phyloP scores from a whole-genome alignment of 768 basidiomycete genomes.

The Lactifluus pinguis region DNA sequence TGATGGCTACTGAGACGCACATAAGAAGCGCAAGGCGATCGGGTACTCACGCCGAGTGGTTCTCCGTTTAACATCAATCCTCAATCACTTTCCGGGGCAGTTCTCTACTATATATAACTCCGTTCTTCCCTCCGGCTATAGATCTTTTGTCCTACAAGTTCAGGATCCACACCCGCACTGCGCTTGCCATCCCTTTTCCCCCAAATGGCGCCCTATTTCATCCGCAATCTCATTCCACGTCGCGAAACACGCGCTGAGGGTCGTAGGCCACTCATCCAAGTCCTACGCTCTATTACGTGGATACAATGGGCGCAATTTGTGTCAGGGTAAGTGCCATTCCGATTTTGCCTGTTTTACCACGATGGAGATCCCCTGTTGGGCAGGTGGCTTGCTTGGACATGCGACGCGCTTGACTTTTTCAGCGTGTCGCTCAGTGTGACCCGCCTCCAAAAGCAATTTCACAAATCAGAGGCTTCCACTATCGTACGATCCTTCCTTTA shows the following conservation, averaged over 20 bases:
- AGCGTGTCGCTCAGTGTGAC: constrained; percentile 57
- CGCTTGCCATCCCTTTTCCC: background rate
- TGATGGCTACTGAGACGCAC: background rate
- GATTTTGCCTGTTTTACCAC: background rate
- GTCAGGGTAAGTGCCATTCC: constrained; percentile 33
- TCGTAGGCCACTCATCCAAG: constrained; percentile 32
- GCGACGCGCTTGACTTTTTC: constrained; percentile 85
- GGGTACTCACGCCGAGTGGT: background rate
- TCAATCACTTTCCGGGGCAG: too few relatives aligned
- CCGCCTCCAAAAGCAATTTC: constrained; percentile 41
- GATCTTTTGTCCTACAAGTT: too few relatives aligned
- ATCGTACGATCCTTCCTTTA: constrained; percentile 32
- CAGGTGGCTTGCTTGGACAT: constrained; percentile 81
- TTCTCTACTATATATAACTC: background rate
- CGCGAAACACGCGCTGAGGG: constrained; percentile 2
- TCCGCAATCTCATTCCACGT: constrained; percentile 16
- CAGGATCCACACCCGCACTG: background rate
- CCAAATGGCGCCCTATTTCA: constrained; percentile 19
- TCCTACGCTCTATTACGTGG: constrained; percentile 35
- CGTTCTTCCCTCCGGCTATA: too few relatives aligned
- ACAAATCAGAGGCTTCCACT: constrained; percentile 27
- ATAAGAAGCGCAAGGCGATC: background rate
- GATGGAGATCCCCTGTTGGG: background rate
- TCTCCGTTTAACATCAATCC: background rate
- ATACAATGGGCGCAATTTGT: constrained; percentile 48